Base-by-base conservation (phyloP, 1,284 basidiomycete genomes). In the Cryptococcus sp. region DNA sequence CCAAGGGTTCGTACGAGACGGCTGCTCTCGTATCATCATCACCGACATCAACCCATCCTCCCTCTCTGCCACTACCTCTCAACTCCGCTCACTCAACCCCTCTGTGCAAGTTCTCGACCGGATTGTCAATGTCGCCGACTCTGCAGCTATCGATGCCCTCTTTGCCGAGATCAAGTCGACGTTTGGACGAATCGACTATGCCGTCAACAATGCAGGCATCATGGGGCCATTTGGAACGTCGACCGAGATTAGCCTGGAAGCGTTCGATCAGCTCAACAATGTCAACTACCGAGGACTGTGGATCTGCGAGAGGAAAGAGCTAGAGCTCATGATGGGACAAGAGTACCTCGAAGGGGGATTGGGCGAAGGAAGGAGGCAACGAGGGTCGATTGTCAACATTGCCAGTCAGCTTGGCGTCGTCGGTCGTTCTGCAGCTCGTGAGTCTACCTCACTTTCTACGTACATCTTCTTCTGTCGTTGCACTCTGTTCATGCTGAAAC, bases 181-280 rank as follows among this genome's bases (percentile, higher is more conserved):
- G 21, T 68, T 62, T 35, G 63, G 63, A 10, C 55, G 63, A 16
- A 24, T 68, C 19, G 65, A 68, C 51, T 65, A 68, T 34, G 60
- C 59, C 24, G 60, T 64, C 31, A 68, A 68, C 48, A 58, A 56
- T 34, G 65, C 65, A 2, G 65, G 58, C 0, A 55, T 65, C 23
- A 53, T 50, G 1, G 55, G 57, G 0, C 54, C 54, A 26, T 49
- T 50, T 43, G 38, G 41, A 6, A 44, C 53, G 11, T 43, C 51
- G 2, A 38, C 38, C 14, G 19, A 46, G 16, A 50, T 41, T 28
- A 35, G 32, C 9, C 37, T 57, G 10, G 53, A 51, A n/a, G 62
- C 58, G 31, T 68, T 58, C 41, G 62, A 65, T 48, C 51, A 46
- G 34, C 53, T 65, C 33, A 57, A 57, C 16, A 51, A 45, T 19